Base-by-base conservation (phyloP, 306 rosid genomes). In the Vigna unguiculata region DNA sequence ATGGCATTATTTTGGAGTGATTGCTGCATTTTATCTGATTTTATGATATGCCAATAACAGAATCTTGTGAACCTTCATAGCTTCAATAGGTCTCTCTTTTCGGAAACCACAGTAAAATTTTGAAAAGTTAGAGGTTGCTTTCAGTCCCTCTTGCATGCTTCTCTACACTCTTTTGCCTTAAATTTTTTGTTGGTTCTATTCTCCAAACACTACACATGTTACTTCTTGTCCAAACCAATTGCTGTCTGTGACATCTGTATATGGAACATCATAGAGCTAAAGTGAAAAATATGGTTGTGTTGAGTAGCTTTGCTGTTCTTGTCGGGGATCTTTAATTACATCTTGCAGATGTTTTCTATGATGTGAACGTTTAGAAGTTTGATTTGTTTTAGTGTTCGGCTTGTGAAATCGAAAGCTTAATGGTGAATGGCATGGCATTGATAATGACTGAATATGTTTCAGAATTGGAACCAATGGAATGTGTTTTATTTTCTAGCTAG, bases 401-500 rank as follows among this genome's bases (percentile, higher is more conserved):
- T 62, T 41, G 38, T 51, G 28, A 47, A 47, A 22, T 40, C 47
- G 51, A 46, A 49, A 10, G 82, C 62, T 34, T 51, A 76, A 76
- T 49, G 24, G 64, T 62, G 71, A 60, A 59, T 22, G 24, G 3
- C 17, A 15, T 48, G 20, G 19, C 65, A 78, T 34, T 70, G 82
- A 78, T 7, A 70, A 46, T 21, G 82, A 59, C 64, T 47, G 22
- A 58, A 32, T 69, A 32, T 9, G 62, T 32, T 60, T 46, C 20
- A 69, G 58, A 58, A 19, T 52, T 77, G 81, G n/a, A 77, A 68
- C 69, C 71, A 54, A 54, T 77, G 81, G 14, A 45, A 55, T 68
- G 47, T 67, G 69, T 43, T 30, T 77, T 17, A 13, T 55, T 53
- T 38, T 65, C 5, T 30, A 16, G 55, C 36, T 9, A 8, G 15